phyloP scores from a whole-genome alignment of 1,284 basidiomycete species.

The Meripilus lineatus region DNA sequence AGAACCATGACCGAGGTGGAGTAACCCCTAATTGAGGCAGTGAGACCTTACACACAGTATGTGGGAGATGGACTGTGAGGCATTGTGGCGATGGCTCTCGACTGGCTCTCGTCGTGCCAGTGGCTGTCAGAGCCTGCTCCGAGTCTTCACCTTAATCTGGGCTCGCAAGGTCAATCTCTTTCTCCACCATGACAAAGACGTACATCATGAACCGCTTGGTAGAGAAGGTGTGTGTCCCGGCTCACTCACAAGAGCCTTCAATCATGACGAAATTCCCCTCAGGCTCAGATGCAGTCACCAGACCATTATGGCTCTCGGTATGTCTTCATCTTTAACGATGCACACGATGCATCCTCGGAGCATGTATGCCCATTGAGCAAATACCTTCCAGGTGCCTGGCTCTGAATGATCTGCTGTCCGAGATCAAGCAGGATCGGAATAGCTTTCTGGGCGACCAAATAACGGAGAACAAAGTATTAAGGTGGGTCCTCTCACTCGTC shows the following conservation, averaged over 20 bases:
- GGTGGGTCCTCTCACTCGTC: conserved; percentile 77
- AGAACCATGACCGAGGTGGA: too few species aligned
- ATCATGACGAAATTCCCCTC: conserved; percentile 17
- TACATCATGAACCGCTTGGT: conserved; percentile 77
- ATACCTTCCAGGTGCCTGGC: conserved; percentile 79
- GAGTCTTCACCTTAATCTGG: too few species aligned
- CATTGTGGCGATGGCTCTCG: too few species aligned
- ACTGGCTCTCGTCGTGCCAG: too few species aligned
- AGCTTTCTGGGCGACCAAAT: conserved; percentile 79
- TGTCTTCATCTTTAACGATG: conserved; percentile 24
- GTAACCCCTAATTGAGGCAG: too few species aligned
- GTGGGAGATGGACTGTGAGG: too few species aligned
- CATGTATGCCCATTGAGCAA: conserved; percentile 6
- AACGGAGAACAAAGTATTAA: conserved; percentile 76
- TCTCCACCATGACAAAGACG: conserved; percentile 67
- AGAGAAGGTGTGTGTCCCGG: conserved; percentile 66
- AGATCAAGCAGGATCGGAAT: conserved; percentile 69
- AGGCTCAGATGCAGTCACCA: conserved; percentile 69
- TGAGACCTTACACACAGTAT: too few species aligned
- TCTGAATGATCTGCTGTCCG: conserved; percentile 85
- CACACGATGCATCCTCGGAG: conserved; percentile 8
- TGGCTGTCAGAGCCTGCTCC: too few species aligned
- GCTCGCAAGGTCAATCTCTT: too few species aligned
- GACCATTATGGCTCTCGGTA: conserved; percentile 79
- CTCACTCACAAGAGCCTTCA: too few species aligned